These are phyloP conservation scores for Ustilago lituana DNA, from an alignment of 1,284 basidiomycete species.

Conservation along the genomic window DNA sequence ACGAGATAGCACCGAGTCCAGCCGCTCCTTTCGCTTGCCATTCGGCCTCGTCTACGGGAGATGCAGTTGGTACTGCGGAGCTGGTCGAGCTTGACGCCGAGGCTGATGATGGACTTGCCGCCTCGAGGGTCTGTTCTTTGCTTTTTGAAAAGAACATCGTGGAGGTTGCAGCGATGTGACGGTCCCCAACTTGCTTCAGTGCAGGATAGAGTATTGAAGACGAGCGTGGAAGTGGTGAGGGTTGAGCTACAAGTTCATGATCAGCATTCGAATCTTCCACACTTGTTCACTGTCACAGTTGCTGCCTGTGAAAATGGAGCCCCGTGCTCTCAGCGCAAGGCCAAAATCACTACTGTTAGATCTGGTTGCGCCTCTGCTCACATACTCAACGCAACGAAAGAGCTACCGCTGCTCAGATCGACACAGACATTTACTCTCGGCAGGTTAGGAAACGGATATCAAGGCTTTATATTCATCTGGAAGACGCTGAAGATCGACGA, in stretches of 20 bases:
- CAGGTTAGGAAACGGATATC: too few relatives aligned
- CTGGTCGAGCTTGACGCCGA: conserved; percentile 7
- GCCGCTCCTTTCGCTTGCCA: conserved; percentile 36
- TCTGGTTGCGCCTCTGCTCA: too few relatives aligned
- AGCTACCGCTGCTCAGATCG: too few relatives aligned
- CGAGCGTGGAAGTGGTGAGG: not conserved
- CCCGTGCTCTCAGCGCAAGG: too few relatives aligned
- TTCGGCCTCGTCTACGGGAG: conserved; percentile 6
- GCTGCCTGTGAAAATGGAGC: too few relatives aligned
- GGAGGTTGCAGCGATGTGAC: not conserved
- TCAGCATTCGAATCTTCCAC: not conserved
- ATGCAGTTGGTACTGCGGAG: not conserved
- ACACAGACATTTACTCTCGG: too few relatives aligned
- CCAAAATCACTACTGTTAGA: too few relatives aligned
- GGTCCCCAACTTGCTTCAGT: too few relatives aligned
- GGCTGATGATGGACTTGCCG: conserved; percentile 9
- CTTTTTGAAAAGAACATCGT: conserved; percentile 30
- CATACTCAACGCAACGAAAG: too few relatives aligned
- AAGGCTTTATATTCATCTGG: not conserved
- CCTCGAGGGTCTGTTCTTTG: conserved; percentile 10
- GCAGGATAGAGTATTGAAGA: not conserved
- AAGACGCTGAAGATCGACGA: too few relatives aligned
- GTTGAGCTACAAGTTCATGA: too few relatives aligned
- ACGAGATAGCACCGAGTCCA: conserved; percentile 59
- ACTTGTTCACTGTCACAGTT: too few relatives aligned